Evolutionary conservation across 2,329 filamentous ascomycete species (phyloP).

Genomic region (Xylariales sp.): DNA sequence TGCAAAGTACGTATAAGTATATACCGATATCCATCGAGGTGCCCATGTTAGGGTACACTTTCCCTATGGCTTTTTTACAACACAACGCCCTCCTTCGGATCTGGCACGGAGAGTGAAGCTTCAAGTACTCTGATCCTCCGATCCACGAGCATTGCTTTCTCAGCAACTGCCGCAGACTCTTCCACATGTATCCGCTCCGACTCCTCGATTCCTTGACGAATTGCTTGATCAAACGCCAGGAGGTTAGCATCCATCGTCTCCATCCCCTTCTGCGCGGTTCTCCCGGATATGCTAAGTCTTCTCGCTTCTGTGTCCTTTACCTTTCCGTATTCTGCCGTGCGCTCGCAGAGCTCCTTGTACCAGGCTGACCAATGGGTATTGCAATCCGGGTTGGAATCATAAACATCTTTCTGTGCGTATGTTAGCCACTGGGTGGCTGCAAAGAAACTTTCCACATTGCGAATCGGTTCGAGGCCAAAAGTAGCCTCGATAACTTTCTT

Average conservation of each 20-base stretch:
- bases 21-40: too few relatives aligned
- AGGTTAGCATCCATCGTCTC: not conserved
- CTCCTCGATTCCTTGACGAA: not conserved
- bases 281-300: not conserved
- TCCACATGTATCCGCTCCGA: too few relatives aligned
- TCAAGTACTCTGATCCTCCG: too few relatives aligned
- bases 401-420: not conserved
- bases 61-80: too few relatives aligned
- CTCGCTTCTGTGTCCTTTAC: not conserved
- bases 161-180: too few relatives aligned
- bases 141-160: too few relatives aligned
- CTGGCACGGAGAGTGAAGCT: too few relatives aligned
- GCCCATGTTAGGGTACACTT: too few relatives aligned
- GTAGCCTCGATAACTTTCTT: not conserved
- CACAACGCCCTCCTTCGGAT: too few relatives aligned
- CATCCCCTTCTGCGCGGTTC: slow-evolving; percentile 1
- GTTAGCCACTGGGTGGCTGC: not conserved
- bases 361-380: not conserved
- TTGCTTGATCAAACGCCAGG: not conserved
- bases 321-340: not conserved
- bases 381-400: not conserved
- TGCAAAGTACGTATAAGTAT: too few relatives aligned
- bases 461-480: not conserved
- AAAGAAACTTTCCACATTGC: not conserved
- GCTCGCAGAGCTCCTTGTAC: not conserved